Percentiles rank a stretch among this genome's conserved stretches.
Conservation (phyloP, 2,329 filamentous ascomycete genomes). For the Fusarium zealandicum region DNA sequence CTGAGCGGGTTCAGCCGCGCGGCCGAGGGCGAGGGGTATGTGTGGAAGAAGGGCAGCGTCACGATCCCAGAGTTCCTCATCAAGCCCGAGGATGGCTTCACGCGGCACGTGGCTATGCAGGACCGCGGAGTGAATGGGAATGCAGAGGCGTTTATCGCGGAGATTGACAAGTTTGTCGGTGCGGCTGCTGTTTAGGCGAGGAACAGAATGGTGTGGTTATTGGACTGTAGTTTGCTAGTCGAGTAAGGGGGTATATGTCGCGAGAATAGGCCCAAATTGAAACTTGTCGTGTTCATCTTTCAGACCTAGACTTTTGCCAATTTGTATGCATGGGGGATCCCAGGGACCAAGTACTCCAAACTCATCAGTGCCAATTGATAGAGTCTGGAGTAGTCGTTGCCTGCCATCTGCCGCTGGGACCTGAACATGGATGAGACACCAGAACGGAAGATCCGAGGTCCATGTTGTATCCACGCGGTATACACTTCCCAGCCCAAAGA, state of each 20-base stretch:
- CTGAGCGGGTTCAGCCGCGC: conserved; percentile 27
- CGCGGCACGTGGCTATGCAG: conserved; percentile 27
- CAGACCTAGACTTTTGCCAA: no score
- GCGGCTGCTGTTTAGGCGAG: not conserved
- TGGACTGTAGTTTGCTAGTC: not conserved
- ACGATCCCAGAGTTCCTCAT: conserved; percentile 33
- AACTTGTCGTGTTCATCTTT: no score
- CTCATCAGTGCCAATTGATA: no score
- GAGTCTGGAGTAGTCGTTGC: no score
- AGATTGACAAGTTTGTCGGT: conserved; percentile 21
- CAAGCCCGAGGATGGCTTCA: conserved; percentile 30
- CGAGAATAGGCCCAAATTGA: no score
- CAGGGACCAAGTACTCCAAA: no score
- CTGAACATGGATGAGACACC: no score
- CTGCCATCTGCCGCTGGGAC: no score
- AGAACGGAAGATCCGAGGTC: no score
- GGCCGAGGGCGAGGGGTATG: conserved; percentile 11
- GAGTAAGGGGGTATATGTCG: not conserved
- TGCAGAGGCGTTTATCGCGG: conserved; percentile 23
- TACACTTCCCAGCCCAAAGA: no score
- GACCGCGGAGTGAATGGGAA: conserved; percentile 16
- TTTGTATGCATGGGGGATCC: no score
- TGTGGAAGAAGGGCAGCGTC: conserved; percentile 28
- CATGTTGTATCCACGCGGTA: no score
- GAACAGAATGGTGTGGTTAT: not conserved